Conservation (phyloP, 441 rosid species). For the Gossypium schwendimanii region DNA sequence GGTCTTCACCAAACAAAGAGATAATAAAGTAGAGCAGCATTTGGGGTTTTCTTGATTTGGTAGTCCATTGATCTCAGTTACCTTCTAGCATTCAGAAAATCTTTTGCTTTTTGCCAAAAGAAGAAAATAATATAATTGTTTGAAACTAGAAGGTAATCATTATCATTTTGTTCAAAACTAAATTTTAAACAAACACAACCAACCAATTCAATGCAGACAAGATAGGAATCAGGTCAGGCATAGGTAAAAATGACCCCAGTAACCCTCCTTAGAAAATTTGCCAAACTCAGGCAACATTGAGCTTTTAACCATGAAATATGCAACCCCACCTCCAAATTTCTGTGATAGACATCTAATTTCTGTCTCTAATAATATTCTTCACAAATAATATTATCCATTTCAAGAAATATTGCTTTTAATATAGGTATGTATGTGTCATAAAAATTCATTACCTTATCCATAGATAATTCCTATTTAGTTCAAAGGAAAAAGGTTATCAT, state of each 20-base stretch:
- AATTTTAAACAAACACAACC: neutral
- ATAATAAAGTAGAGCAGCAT: neutral
- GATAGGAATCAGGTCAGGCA: neutral
- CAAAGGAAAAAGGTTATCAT: neutral
- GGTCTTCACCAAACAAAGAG: neutral
- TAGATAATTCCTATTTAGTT: neutral
- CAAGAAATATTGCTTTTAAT: neutral
- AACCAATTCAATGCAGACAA: neutral
- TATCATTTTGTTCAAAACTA: neutral
- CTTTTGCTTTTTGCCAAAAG: neutral
- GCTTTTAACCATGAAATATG: neutral
- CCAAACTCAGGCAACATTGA: neutral
- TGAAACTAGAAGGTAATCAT: neutral
- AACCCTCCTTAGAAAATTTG: neutral
- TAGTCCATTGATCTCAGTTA: neutral
- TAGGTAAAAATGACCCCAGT: neutral
- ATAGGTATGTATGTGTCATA: neutral
- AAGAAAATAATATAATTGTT: neutral
- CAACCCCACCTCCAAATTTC: neutral
- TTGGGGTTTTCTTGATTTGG: neutral
- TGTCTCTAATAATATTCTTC: neutral
- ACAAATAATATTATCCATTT: neutral
- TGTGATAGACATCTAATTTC: neutral
- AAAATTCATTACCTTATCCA: neutral
- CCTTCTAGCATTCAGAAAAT: slow-evolving; percentile 1